Percentiles rank a stretch among this genome's conserved stretches.
phyloP scores from a whole-genome alignment of 768 basidiomycete genomes.

The Strobilomyces confusus region DNA sequence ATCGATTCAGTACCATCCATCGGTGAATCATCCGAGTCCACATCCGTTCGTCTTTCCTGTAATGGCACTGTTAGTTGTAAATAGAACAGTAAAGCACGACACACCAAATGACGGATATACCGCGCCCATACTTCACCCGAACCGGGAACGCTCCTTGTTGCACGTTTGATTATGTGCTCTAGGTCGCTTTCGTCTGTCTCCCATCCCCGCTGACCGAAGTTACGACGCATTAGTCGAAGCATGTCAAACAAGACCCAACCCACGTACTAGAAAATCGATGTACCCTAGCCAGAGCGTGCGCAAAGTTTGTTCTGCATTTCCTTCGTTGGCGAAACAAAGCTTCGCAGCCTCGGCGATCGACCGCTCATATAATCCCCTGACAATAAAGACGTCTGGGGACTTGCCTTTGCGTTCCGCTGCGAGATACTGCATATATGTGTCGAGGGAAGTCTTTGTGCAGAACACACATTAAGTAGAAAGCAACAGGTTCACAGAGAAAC shows the following conservation, averaged over 20 bases:
- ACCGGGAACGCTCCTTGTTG: constrained; percentile 67
- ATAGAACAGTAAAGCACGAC: constrained; percentile 11
- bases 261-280: constrained; percentile 61
- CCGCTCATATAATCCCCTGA: constrained; percentile 65
- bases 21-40: constrained; percentile 13
- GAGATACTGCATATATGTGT: constrained; percentile 61
- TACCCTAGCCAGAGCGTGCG: constrained; percentile 72
- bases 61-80: neutral
- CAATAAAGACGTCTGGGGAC: constrained; percentile 53
- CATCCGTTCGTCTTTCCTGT: constrained; percentile 21
- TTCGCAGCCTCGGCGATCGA: constrained; percentile 71
- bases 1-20: constrained; percentile 23
- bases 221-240: neutral
- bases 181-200: constrained; percentile 42
- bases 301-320: constrained; percentile 54
- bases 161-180: constrained; percentile 46
- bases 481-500: neutral
- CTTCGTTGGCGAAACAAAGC: constrained; percentile 50
- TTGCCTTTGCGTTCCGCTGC: constrained; percentile 58
- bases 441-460: constrained; percentile 39
- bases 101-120: constrained; percentile 68
- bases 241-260: neutral
- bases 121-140: constrained; percentile 78
- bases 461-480: constrained; percentile 14
- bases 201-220: constrained; percentile 27